Base-by-base conservation (phyloP, 441 rosid species). In the Melastoma candidum region DNA sequence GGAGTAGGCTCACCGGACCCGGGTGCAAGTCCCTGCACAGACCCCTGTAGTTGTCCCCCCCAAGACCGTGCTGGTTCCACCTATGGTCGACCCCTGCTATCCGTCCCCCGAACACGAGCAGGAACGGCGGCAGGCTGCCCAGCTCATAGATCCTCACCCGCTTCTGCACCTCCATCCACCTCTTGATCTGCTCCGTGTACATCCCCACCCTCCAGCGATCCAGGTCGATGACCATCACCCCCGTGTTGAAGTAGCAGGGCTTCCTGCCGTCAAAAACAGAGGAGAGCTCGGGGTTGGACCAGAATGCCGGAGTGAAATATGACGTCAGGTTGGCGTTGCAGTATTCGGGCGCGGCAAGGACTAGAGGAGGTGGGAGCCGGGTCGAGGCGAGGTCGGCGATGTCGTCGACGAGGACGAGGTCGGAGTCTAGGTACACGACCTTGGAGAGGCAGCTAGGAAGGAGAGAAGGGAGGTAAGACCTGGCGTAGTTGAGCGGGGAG, bases 171-270 rank as follows among this genome's bases (percentile, higher is more conserved):
- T 52, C 55, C 55, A 52, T 52, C 55, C 55, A 52, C 26, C 41
- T 44, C 46, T 52, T 44, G 32, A 52, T 52, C 45, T 52, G 14
- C 55, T 52, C 41, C 4, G 55, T 52, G 55, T 36, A 52, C 25
- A 2, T 44, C 24, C 55, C 55, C 0, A 1, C 25, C 41, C 55
- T 41, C 55, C 55, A 52, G 44, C 55, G 55, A 25, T 52, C 55
- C 43, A 52, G 55, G 41, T 52, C 55, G 45, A 52, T 52, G 44
- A 52, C 55, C 55, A 52, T 52, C 45, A 52, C 55, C 11, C 55
- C 55, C 11, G 64, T 60, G 57, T 60, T 52, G 57, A 60, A 60
- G 64, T 60, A 60, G 64, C 64, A 60, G 47, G 55, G 55, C 45
- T n/a, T 52, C 44, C 45, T 17, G 55, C 55, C 46, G 9, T 41